Percentiles rank a stretch among this genome's conserved stretches.
Conservation (phyloP, 2,329 filamentous ascomycete species). For the Pleoardoris graminearum region DNA sequence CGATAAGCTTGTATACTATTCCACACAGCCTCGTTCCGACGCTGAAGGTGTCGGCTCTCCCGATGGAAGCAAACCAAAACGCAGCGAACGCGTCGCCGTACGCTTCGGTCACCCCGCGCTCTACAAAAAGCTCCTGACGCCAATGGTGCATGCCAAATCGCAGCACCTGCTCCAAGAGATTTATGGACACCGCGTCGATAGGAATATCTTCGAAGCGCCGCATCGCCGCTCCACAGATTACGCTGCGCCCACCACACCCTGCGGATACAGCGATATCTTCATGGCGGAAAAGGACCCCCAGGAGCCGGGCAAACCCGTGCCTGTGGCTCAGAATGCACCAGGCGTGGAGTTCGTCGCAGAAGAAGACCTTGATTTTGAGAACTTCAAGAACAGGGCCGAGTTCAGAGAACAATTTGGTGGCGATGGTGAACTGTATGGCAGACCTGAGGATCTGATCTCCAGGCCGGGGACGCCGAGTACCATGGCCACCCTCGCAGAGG, state of each 20-base stretch:
- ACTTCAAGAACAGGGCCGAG: conserved; percentile 85
- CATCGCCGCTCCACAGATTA: conserved; percentile 34
- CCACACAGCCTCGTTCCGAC: conserved; percentile 58
- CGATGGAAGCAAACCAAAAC: conserved; percentile 34
- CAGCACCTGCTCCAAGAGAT: conserved; percentile 81
- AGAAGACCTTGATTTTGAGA: conserved; percentile 81
- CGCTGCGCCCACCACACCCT: conserved; percentile 56
- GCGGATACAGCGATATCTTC: conserved; percentile 79
- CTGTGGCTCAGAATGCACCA: conserved; percentile 20
- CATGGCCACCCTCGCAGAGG: conserved; percentile 30
- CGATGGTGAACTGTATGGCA: conserved; percentile 61
- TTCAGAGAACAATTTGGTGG: conserved; percentile 85
- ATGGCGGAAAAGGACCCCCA: conserved; percentile 71
- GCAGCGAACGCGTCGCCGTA: conserved; percentile 66
- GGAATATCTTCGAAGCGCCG: conserved; percentile 30
- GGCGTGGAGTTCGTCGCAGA: conserved; percentile 90
- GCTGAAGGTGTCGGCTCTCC: conserved; percentile 54
- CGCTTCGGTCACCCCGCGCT: conserved; percentile 89
- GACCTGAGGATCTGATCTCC: conserved; percentile 59
- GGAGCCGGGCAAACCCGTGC: conserved; percentile 55
- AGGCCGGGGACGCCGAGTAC: conserved; percentile 36
- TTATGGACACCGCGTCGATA: conserved; percentile 72
- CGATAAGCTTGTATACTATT: conserved; percentile 76
- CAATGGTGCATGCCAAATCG: conserved; percentile 91
- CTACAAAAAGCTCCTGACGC: conserved; percentile 64